These are phyloP conservation scores for Thelonectria olida DNA, from an alignment of 2,329 filamentous ascomycete genomes.

Conservation along the genomic window DNA sequence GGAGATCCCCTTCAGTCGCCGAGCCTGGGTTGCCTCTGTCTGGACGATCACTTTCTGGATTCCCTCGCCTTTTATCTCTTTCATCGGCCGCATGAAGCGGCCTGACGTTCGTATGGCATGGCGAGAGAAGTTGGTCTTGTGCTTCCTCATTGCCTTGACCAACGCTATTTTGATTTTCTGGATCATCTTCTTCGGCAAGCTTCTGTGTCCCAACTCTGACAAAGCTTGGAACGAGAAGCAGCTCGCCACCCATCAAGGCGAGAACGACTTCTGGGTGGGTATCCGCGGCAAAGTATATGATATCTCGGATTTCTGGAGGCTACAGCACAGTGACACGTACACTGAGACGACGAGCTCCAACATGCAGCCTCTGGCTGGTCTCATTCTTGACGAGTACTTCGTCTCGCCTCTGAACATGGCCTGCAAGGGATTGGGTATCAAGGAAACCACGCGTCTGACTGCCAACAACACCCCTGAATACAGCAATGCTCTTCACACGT, in stretches of 20 bases:
- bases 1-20: slow-evolving; percentile 69
- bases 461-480: slow-evolving; percentile 72
- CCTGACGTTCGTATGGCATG: slow-evolving; percentile 97
- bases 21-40: slow-evolving; percentile 82
- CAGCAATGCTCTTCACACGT: slow-evolving; percentile 71
- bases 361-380: slow-evolving; percentile 83
- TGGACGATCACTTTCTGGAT: slow-evolving; percentile 96
- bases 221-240: slow-evolving; percentile 85
- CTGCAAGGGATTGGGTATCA: slow-evolving; percentile 77
- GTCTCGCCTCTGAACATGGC: slow-evolving; percentile 77
- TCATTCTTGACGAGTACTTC: slow-evolving; percentile 86
- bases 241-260: slow-evolving; percentile 74
- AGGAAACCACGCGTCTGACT: slow-evolving; percentile 61
- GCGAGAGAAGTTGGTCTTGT: slow-evolving; percentile 91
- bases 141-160: slow-evolving; percentile 80
- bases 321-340: slow-evolving; percentile 80
- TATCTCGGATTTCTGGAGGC: slow-evolving; percentile 85
- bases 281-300: slow-evolving; percentile 92
- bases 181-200: slow-evolving; percentile 84
- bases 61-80: slow-evolving; percentile 83
- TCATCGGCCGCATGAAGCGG: slow-evolving; percentile 92
- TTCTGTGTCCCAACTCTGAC: slow-evolving; percentile 90
- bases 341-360: slow-evolving; percentile 66
- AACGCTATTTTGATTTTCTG: slow-evolving; percentile 90
- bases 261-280: slow-evolving; percentile 85